These are phyloP conservation scores for Croton setiger DNA, from an alignment of 441 rosid species.

Conservation along the genomic window DNA sequence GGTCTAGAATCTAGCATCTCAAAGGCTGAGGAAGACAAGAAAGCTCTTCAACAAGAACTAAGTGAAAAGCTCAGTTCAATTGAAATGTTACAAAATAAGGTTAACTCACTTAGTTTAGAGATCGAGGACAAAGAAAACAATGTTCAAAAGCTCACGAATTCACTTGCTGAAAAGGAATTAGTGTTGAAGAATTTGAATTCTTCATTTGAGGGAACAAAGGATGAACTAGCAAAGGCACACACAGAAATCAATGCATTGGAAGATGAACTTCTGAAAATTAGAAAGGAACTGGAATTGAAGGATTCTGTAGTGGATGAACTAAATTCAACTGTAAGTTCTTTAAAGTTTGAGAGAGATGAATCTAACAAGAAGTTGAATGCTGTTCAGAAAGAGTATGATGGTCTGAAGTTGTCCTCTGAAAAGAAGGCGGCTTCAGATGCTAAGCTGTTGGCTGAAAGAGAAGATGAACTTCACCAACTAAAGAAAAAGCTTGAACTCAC, in stretches of 20 bases:
- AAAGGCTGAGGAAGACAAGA: conserved; percentile 57
- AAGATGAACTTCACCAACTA: conserved; percentile 46
- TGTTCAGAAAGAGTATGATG: conserved; percentile 42
- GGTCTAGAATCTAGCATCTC: conserved; percentile 46
- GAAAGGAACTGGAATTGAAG: conserved; percentile 50
- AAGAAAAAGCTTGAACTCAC: conserved; percentile 50
- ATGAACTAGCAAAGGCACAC: conserved; percentile 46
- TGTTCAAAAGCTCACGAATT: conserved; percentile 42
- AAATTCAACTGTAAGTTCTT: conserved; percentile 44
- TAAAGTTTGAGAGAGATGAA: conserved; percentile 52
- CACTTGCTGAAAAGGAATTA: conserved; percentile 46
- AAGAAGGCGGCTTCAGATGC: conserved; percentile 51
- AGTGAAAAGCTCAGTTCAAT: conserved; percentile 48
- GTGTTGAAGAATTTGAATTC: conserved; percentile 51
- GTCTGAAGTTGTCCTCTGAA: conserved; percentile 57
- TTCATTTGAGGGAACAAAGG: conserved; percentile 40
- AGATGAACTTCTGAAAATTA: conserved; percentile 36
- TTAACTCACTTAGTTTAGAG: conserved; percentile 53
- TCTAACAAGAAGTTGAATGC: conserved; percentile 41
- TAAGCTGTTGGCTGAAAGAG: conserved; percentile 44
- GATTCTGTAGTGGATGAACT: conserved; percentile 46
- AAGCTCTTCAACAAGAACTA: conserved; percentile 48
- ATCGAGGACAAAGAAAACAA: conserved; percentile 56
- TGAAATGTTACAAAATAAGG: conserved; percentile 53
- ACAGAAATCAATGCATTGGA: conserved; percentile 45